Percentiles rank a stretch among this genome's conserved stretches.
Evolutionary conservation across 1,139 yeast species (phyloP).

Genomic region (Magnusiomyces paraingens): DNA sequence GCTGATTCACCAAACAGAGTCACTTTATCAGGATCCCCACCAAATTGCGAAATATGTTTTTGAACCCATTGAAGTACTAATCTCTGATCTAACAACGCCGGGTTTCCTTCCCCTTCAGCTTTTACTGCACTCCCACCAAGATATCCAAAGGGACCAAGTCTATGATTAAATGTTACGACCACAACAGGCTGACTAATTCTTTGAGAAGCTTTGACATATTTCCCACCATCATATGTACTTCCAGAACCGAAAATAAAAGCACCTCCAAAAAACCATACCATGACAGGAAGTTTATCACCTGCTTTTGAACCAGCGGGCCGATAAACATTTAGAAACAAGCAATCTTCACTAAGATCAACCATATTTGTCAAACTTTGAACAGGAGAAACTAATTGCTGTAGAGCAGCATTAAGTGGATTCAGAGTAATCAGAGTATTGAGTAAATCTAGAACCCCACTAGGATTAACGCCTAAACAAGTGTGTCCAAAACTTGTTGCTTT

Average conservation of each 20-base stretch:
- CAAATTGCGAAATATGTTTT: conserved; percentile 29
- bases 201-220: conserved; percentile 21
- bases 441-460: conserved; percentile 4
- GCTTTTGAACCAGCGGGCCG: conserved; percentile 18
- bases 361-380: neutral
- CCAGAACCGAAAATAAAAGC: conserved; percentile 27
- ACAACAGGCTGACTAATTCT: conserved; percentile 21
- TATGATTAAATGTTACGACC: conserved; percentile 24
- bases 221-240: conserved; percentile 15
- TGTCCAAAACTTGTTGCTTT: conserved; percentile 18
- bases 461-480: conserved; percentile 16
- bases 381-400: no score
- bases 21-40: conserved; percentile 31
- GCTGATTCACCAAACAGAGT: conserved; percentile 34
- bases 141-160: conserved; percentile 31
- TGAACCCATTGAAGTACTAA: conserved; percentile 32
- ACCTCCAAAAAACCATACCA: conserved; percentile 37
- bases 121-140: conserved; percentile 21
- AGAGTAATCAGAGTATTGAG: conserved; percentile 9
- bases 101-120: conserved; percentile 19
- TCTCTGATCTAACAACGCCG: conserved; percentile 31
- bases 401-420: neutral
- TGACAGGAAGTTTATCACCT: conserved; percentile 27
- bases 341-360: conserved; percentile 21
- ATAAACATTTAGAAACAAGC: conserved; percentile 27